phyloP scores from a whole-genome alignment of 805 yeast species.

The Ogataea ramenticola region DNA sequence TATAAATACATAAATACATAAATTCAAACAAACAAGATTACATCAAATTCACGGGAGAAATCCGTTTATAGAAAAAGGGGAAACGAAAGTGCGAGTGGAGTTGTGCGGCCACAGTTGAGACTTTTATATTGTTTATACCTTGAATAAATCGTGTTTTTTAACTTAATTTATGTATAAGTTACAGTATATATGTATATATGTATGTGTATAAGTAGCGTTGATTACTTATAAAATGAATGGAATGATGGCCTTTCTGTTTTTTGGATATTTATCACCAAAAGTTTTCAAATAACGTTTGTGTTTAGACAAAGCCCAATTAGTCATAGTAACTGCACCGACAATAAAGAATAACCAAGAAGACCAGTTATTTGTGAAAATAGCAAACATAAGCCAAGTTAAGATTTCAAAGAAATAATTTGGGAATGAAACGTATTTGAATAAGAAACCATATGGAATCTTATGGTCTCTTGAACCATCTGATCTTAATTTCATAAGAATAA shows the following conservation, averaged over 20 bases:
- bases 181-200: no score
- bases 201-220: no score
- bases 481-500: slow-evolving; percentile 54
- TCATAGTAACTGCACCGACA: slow-evolving; percentile 80
- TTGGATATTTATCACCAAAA: slow-evolving; percentile 75
- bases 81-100: no score
- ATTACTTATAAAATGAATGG: slow-evolving; percentile 49
- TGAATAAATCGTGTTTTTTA: no score
- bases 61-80: no score
- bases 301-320: slow-evolving; percentile 84
- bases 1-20: no score
- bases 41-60: no score
- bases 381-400: slow-evolving; percentile 64
- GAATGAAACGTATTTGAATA: slow-evolving; percentile 74
- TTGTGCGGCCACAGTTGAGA: no score
- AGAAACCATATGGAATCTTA: slow-evolving; percentile 75
- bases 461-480: slow-evolving; percentile 49
- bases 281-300: slow-evolving; percentile 60
- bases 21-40: no score
- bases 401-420: slow-evolving; percentile 93
- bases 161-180: no score
- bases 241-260: slow-evolving; percentile 67
- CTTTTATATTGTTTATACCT: no score
- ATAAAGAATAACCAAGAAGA: slow-evolving; percentile 62
- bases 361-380: slow-evolving; percentile 71